Percentiles rank a stretch among this genome's conserved stretches.
Evolutionary conservation across 352 stramenopile species (phyloP).

Genomic region (Blastocystis sp.): DNA sequence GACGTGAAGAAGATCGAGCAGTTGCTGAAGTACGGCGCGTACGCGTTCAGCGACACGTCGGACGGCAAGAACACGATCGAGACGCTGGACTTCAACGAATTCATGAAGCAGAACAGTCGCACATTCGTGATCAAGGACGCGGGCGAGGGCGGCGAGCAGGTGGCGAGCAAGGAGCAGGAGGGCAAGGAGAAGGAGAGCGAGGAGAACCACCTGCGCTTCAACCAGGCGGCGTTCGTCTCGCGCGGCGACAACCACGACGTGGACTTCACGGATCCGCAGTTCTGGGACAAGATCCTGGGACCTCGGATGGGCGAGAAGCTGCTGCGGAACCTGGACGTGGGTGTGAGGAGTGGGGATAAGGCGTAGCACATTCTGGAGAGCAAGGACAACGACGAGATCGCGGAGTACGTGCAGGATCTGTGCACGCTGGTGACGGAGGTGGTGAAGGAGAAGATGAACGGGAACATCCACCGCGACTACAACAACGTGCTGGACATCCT

Average conservation of each 20-base stretch:
- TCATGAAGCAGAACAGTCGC: slow-evolving; percentile 63
- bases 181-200: slow-evolving; percentile 86
- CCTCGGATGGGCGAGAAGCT: slow-evolving; percentile 81
- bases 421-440: slow-evolving; percentile 82
- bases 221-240: slow-evolving; percentile 76
- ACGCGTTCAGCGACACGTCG: slow-evolving; percentile 92
- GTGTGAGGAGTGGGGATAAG: slow-evolving; percentile 78
- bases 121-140: slow-evolving; percentile 71
- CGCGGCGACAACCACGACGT: slow-evolving; percentile 84
- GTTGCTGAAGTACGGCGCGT: slow-evolving; percentile 97
- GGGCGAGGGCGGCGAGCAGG: slow-evolving; percentile 11
- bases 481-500: slow-evolving; percentile 39
- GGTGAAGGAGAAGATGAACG: slow-evolving; percentile 84
- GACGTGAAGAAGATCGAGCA: slow-evolving; percentile 95
- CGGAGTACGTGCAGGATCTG: slow-evolving; percentile 82
- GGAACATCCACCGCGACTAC: slow-evolving; percentile 75
- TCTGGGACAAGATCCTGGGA: slow-evolving; percentile 97
- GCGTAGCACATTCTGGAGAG: slow-evolving; percentile 68
- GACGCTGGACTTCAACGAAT: slow-evolving; percentile 80
- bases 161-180: slow-evolving; percentile 85
- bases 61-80: slow-evolving; percentile 82
- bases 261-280: slow-evolving; percentile 95
- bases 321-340: slow-evolving; percentile 86
- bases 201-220: slow-evolving; percentile 80
- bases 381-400: slow-evolving; percentile 83